Conservation (phyloP, 2,329 filamentous ascomycete species). For the Nothomitra cinnamomea region DNA sequence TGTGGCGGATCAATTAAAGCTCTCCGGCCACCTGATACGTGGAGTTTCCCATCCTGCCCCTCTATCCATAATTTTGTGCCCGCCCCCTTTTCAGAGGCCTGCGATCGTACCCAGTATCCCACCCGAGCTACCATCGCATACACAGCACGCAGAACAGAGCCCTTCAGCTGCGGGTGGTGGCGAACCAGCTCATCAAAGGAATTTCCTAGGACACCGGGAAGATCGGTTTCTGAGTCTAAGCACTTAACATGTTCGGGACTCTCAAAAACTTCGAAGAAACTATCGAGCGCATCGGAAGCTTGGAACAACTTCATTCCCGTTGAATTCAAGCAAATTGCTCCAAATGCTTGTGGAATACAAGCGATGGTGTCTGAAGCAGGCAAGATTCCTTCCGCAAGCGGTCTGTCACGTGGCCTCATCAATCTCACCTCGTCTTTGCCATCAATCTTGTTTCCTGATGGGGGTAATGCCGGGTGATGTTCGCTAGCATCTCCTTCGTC, state of each 20-base stretch:
- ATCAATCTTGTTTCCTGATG: neutral
- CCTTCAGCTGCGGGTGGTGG: constrained; percentile 74
- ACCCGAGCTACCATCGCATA: constrained; percentile 79
- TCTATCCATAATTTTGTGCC: constrained; percentile 63
- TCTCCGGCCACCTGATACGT: constrained; percentile 39
- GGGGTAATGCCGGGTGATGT: neutral
- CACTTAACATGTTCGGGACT: constrained; percentile 76
- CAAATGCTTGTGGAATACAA: constrained; percentile 73
- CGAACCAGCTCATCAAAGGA: constrained; percentile 89
- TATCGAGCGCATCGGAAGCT: constrained; percentile 63
- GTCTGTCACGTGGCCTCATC: neutral
- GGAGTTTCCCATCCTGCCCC: constrained; percentile 37
- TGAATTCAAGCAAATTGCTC: constrained; percentile 84
- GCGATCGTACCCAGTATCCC: constrained; percentile 51
- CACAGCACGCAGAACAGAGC: constrained; percentile 66
- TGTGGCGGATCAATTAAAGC: constrained; percentile 6
- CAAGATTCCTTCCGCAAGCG: constrained; percentile 53
- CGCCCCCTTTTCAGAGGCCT: constrained; percentile 50
- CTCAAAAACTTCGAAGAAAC: constrained; percentile 92
- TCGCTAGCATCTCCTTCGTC: neutral
- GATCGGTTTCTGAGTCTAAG: constrained; percentile 56
- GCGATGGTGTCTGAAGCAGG: constrained; percentile 79
- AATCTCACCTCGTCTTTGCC: neutral
- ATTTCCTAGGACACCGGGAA: constrained; percentile 58
- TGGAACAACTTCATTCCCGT: constrained; percentile 77